Percentiles rank a stretch among this genome's conserved stretches.
Conservation (phyloP, 768 basidiomycete species). For the Mycena haematopus region DNA sequence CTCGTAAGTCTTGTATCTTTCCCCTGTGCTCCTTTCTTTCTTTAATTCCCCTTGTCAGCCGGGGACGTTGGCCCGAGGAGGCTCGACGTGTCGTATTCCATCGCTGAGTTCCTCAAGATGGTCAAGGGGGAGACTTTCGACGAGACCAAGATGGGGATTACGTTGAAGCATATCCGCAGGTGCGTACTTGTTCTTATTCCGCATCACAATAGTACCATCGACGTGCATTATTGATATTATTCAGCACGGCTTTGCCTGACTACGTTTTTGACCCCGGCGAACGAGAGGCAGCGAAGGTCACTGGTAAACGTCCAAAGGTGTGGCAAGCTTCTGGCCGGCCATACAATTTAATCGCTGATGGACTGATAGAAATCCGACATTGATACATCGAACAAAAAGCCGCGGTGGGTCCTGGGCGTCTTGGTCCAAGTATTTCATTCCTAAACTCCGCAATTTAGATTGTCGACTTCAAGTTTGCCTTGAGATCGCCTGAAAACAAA, state of each 20-base stretch:
- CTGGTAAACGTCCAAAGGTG: conserved; percentile 61
- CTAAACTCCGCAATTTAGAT: background rate
- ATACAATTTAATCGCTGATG: background rate
- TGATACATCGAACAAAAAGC: conserved; percentile 21
- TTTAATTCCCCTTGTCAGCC: background rate
- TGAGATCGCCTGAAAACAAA: background rate
- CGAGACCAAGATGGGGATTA: conserved; percentile 72
- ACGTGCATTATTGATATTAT: background rate
- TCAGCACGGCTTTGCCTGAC: conserved; percentile 61
- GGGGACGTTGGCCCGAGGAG: conserved; percentile 7
- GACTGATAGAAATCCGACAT: conserved; percentile 10
- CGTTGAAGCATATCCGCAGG: conserved; percentile 62
- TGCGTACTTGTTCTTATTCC: background rate
- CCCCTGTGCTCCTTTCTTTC: no score
- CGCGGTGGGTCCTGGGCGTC: background rate
- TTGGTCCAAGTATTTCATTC: background rate
- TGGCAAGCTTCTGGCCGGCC: conserved; percentile 28
- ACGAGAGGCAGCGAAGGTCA: conserved; percentile 53
- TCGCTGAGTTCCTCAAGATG: conserved; percentile 72
- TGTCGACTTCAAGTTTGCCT: background rate
- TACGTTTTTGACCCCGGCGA: conserved; percentile 68
- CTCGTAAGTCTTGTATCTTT: conserved; percentile 55
- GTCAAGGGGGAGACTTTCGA: conserved; percentile 77
- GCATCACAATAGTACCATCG: background rate
- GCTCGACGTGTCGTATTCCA: conserved; percentile 72